Evolutionary conservation across 805 yeast species (phyloP), one percentile per base, ranked within the genome.

Genomic region (Saccharomycopsis selenospora): DNA sequence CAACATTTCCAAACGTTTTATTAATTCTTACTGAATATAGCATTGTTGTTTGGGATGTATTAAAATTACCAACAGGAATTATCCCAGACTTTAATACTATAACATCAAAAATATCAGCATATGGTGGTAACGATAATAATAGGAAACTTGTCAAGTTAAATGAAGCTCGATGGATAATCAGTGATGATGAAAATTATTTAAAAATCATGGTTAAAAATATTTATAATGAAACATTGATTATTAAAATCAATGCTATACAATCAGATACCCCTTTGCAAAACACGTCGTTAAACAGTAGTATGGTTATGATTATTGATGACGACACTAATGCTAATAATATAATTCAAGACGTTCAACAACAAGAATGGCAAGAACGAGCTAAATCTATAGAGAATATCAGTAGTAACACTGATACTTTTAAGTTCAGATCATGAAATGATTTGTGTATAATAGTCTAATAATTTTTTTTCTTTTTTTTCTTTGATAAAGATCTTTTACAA

Each of bases 361-460:
- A 36, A 20, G 55, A 52, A 25, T 52, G 52, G 53, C 38, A 33
- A 33, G 38, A 33, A 20, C n/a, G n/a, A n/a, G n/a, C n/a, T n/a
- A 33, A 33, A 33, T 14, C 17, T 10, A 17, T 17, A 4, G 38
- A 10, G 38, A 33, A 14, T 20, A 33, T 17, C 10, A 33, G 38
- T 6, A 17, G 18, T 10, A 20, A 33, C 17, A 33, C 38, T 4
- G 38, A 33, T 33, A 33, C 38, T 20, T 33, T 33, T 14, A 33
- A 33, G 6, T 33, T 33, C 18, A 33, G 17, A n/a, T n/a, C n/a
- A n/a, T n/a, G n/a, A n/a, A n/a, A n/a, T n/a, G n/a, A n/a, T n/a
- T n/a, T n/a, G n/a, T n/a, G n/a, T n/a, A n/a, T n/a, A n/a, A n/a
- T n/a, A n/a, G n/a, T n/a, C n/a, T n/a, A n/a, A n/a, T n/a, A n/a